Evolutionary conservation across 1,284 basidiomycete genomes (phyloP), one percentile per base, ranked within the genome.

Genomic region (Rhodotorula sp.): DNA sequence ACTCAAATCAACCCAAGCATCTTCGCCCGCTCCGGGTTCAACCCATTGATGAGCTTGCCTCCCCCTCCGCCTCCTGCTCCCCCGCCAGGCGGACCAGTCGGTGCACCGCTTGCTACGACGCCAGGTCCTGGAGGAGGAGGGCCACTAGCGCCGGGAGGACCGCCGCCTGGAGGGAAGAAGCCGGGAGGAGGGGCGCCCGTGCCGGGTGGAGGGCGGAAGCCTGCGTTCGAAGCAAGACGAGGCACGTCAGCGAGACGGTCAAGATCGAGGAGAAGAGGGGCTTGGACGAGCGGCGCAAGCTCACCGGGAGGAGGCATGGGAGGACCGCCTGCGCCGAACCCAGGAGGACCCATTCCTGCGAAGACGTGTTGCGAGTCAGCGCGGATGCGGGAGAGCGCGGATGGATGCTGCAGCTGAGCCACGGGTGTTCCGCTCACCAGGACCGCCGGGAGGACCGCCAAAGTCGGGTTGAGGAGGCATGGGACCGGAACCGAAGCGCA

Each of bases 321-420:
- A 19, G 30, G 15, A 15, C 57, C 57, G 44, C 39, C 30, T 49
- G 29, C 84, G 68, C 84, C 85, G 74, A 88, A 88, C 30, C 84
- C 84, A 17, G 86, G 85, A 5, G 64, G 62, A 24, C 53, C 39
- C 53, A 54, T 54, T 2, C 61, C 61, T 55, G 39, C 52, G 30
- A 7, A 15, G 7, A 19, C 24, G 7, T 15, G 10, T 5, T 0
- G 13, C 2, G 17, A 15, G 30, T 46, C 39, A 61, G 8, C 8
- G 4, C 47, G 10, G 32, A n/a, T 20, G 17, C 22, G 19, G 2
- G 17, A 10, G 13, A 44, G 39, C 39, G 39, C 39, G 39, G 13
- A 44, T 44, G 39, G 13, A 44, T 8, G 11, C 2, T 13, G 39
- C n/a, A n/a, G n/a, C n/a, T n/a, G n/a, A n/a, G n/a, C n/a, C n/a